Percentiles rank a stretch among this genome's conserved stretches.
Evolutionary conservation across 176 grass and related monocot species (phyloP).

Genomic region (Carex scoparia): DNA sequence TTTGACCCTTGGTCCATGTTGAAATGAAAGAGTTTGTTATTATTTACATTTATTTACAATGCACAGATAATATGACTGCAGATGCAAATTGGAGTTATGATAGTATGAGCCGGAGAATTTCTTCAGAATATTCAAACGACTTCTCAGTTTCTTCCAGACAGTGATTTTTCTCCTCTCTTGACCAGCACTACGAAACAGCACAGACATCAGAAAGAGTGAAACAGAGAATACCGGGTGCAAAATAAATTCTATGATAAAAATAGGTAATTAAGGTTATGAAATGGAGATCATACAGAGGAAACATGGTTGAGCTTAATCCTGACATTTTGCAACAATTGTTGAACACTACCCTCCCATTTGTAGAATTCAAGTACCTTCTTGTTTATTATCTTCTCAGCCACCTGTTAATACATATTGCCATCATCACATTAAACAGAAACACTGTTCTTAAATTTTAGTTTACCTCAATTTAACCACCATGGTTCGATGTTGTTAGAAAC

Average conservation of each 20-base stretch:
- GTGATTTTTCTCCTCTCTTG: conserved; percentile 70
- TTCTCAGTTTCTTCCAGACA: conserved; percentile 89
- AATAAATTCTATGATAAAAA: background rate
- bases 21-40: background rate
- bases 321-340: conserved; percentile 73
- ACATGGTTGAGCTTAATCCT: conserved; percentile 63
- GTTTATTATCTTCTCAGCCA: conserved; percentile 82
- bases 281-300: conserved; percentile 39
- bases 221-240: background rate
- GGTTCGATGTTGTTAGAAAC: background rate
- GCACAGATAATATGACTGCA: background rate
- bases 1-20: background rate
- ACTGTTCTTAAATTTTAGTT: background rate
- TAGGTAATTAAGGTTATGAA: background rate
- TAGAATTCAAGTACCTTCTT: conserved; percentile 88
- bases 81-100: conserved; percentile 27
- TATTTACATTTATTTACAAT: conserved; percentile 12
- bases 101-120: conserved; percentile 56
- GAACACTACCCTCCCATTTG: conserved; percentile 69
- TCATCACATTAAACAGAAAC: background rate
- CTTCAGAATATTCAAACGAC: conserved; percentile 62
- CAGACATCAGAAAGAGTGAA: background rate
- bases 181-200: conserved; percentile 40
- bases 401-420: conserved; percentile 20
- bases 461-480: background rate